These are phyloP conservation scores for Trichosporon asahii DNA, from an alignment of 1,284 basidiomycete species.

Conservation along the genomic window DNA sequence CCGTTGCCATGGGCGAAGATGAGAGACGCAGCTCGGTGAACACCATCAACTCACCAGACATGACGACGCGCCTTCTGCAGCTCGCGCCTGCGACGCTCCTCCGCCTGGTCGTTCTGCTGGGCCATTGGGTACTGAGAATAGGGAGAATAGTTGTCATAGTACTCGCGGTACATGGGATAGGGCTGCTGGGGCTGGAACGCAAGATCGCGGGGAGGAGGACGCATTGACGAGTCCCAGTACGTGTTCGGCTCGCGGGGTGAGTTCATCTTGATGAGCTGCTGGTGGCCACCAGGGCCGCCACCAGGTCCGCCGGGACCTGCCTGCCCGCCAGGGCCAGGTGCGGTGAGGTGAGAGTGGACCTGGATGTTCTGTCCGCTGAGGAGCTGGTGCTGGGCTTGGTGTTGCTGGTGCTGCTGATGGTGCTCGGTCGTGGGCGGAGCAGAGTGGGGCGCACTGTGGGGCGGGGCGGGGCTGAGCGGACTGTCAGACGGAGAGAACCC, in stretches of 20 bases:
- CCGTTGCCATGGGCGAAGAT: neutral
- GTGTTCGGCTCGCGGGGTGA: neutral
- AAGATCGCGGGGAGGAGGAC: neutral
- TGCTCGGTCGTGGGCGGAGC: neutral
- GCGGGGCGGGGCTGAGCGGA: neutral
- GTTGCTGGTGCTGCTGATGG: constrained; percentile 8
- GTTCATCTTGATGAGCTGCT: neutral
- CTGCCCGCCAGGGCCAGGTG: neutral
- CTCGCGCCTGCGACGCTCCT: constrained; percentile 19
- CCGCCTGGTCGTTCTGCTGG: neutral
- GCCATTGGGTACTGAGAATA: constrained; percentile 9
- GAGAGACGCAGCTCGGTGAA: neutral
- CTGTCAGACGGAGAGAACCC: neutral
- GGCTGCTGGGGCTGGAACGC: neutral
- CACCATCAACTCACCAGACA: constrained; percentile 29
- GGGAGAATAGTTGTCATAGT: constrained; percentile 11
- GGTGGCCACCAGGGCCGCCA: neutral
- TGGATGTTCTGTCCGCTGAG: neutral
- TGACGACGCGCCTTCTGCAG: constrained; percentile 25
- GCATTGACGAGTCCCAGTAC: constrained; percentile 2
- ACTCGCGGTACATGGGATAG: constrained; percentile 4
- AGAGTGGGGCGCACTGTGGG: neutral
- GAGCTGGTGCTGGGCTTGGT: constrained; percentile 1
- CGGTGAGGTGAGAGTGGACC: neutral
- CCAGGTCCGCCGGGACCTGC: neutral